phyloP scores from a whole-genome alignment of 148 eudicot genomes.

The Hydrangea macrophylla region DNA sequence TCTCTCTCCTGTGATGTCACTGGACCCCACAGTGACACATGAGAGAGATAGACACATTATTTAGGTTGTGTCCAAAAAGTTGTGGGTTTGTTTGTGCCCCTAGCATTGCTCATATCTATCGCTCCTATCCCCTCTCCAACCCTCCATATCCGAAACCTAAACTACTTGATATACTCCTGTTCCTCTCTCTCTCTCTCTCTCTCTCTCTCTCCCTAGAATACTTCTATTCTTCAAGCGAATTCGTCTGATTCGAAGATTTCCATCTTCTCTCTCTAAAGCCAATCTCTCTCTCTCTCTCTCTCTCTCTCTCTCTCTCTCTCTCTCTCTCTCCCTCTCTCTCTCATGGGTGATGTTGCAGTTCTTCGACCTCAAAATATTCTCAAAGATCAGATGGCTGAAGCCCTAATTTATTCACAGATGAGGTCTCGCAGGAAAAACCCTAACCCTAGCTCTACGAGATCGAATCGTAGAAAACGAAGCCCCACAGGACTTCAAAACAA shows the following conservation, averaged over 20 bases:
- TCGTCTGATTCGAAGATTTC: too few relatives aligned
- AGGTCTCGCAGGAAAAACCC: constrained; percentile 20
- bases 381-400: constrained; percentile 10
- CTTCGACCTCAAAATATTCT: constrained; percentile 35
- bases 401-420: constrained; percentile 15
- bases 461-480: constrained; percentile 31
- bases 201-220: neutral
- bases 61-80: too few relatives aligned
- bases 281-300: too few relatives aligned
- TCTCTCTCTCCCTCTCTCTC: neutral
- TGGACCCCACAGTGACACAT: too few relatives aligned
- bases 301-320: neutral
- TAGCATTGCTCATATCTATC: too few relatives aligned
- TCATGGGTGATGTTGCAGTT: constrained; percentile 34
- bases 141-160: too few relatives aligned
- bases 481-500: constrained; percentile 9
- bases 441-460: constrained; percentile 22
- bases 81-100: too few relatives aligned
- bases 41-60: too few relatives aligned
- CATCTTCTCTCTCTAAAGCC: too few relatives aligned
- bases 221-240: too few relatives aligned
- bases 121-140: too few relatives aligned
- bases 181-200: neutral
- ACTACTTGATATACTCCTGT: neutral
- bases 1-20: too few relatives aligned